Conservation (phyloP, 1,284 basidiomycete species). For the Tremellales sp. region DNA sequence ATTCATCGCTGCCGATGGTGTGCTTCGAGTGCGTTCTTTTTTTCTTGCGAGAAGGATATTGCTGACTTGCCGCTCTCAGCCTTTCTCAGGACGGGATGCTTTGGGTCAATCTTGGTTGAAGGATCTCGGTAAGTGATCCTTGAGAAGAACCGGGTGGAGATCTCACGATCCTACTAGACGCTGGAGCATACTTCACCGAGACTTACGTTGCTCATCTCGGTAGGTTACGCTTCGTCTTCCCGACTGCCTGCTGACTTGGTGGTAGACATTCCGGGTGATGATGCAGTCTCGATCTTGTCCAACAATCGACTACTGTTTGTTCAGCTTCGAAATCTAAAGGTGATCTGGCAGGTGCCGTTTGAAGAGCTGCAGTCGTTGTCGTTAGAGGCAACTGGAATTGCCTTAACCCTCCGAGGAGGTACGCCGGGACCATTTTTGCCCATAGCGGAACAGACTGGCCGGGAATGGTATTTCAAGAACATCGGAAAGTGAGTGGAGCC, state of each 20-base stretch:
- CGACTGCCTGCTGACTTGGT: background rate
- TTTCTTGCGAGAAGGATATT: background rate
- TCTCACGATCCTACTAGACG: too few relatives aligned
- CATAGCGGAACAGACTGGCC: constrained; percentile 52
- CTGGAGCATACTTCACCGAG: constrained; percentile 75
- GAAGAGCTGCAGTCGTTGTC: constrained; percentile 81
- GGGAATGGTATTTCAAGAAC: constrained; percentile 58
- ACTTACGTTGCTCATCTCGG: constrained; percentile 89
- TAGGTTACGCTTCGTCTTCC: constrained; percentile 40
- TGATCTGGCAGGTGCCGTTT: constrained; percentile 91
- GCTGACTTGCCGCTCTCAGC: constrained; percentile 50
- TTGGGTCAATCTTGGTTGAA: constrained; percentile 94
- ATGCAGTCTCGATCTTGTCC: constrained; percentile 80
- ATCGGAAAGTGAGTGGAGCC: constrained; percentile 47
- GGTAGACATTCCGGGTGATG: constrained; percentile 69
- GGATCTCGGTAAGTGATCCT: too few relatives aligned
- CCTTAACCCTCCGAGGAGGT: constrained; percentile 62
- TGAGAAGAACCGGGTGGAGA: too few relatives aligned
- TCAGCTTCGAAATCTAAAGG: constrained; percentile 75
- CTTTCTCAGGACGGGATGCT: constrained; percentile 84
- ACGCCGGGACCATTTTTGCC: constrained; percentile 56
- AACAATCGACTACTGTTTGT: constrained; percentile 75
- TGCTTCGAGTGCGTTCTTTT: constrained; percentile 63
- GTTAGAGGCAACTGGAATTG: constrained; percentile 83
- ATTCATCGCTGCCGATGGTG: constrained; percentile 77